phyloP scores from a whole-genome alignment of 345 rosid genomes.

The Brassica nigra region DNA sequence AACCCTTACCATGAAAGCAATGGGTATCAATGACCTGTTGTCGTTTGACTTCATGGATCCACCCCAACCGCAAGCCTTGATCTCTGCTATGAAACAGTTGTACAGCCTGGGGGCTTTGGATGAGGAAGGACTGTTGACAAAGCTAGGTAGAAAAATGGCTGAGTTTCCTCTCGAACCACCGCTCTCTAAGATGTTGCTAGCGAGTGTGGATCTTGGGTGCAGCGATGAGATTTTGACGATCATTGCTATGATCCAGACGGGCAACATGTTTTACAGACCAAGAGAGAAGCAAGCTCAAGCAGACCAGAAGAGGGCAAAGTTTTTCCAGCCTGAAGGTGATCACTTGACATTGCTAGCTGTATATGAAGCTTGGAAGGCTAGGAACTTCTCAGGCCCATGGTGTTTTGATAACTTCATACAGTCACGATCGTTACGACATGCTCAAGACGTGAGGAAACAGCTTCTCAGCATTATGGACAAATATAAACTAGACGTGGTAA shows the following conservation, averaged over 20 bases:
- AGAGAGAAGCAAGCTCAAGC: conserved; percentile 95
- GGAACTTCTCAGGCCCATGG: conserved; percentile 85
- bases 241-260: conserved; percentile 87
- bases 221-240: conserved; percentile 91
- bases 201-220: conserved; percentile 93
- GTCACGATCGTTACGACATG: conserved; percentile 76
- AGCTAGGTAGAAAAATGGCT: conserved; percentile 92
- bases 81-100: conserved; percentile 88
- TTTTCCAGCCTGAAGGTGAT: conserved; percentile 91
- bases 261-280: conserved; percentile 86
- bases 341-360: conserved; percentile 89
- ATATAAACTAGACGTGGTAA: conserved; percentile 74
- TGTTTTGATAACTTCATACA: conserved; percentile 88
- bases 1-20: conserved; percentile 78
- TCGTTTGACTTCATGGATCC: conserved; percentile 50
- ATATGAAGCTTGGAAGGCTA: conserved; percentile 91
- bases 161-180: conserved; percentile 95
- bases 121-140: conserved; percentile 87
- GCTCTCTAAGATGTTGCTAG: conserved; percentile 84
- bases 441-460: conserved; percentile 87
- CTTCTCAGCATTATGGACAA: conserved; percentile 89
- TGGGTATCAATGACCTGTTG: conserved; percentile 78
- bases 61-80: conserved; percentile 63
- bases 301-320: conserved; percentile 88
- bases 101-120: conserved; percentile 86